Base-by-base conservation (phyloP, 306 rosid species). In the Echinosophora koreensis region DNA sequence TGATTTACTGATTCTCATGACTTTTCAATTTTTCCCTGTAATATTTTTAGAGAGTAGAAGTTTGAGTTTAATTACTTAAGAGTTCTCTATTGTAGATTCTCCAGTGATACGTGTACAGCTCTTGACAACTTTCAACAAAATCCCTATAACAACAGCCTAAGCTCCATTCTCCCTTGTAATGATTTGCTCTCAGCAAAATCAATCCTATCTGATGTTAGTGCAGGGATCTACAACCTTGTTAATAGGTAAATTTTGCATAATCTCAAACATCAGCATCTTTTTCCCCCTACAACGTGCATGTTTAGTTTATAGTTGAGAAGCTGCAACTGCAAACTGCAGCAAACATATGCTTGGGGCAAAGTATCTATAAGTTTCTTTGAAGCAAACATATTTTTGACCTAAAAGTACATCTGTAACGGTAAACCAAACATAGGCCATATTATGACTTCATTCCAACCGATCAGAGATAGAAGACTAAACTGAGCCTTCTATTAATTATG, bases 161-260 rank as follows among this genome's bases (percentile, higher is more conserved):
- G 97, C 79, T 89, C 90, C 15, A 84, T 93, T 74, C 91, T 93
- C 47, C 97, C 98, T 7, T 93, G 98, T 79, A 83, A 85, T 12
- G 88, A 89, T 62, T 59, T 93, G 80, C 84, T 77, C 13, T 86
- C 94, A 8, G 98, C 93, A 65, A 90, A 87, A 80, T 74, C 91
- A 41, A 79, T 85, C 51, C 84, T 93, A 3, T 72, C 86, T 61
- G 78, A 84, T 73, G 73, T 93, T 39, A 80, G 97, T 81, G 81
- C 81, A 13, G 88, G 87, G n/a, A 89, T 93, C 55, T 87, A 89
- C 77, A 61, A 74, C 77, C 90, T 91, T 65, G 94, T 93, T 22
- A 85, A 93, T 9, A 11, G 93, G 97, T 88, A 73, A 61, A 9
- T 44, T 78, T 61, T 32, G 11, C 50, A 76, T 62, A 41, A 74